phyloP scores from a whole-genome alignment of 306 rosid species.

The Fragaria vesca region DNA sequence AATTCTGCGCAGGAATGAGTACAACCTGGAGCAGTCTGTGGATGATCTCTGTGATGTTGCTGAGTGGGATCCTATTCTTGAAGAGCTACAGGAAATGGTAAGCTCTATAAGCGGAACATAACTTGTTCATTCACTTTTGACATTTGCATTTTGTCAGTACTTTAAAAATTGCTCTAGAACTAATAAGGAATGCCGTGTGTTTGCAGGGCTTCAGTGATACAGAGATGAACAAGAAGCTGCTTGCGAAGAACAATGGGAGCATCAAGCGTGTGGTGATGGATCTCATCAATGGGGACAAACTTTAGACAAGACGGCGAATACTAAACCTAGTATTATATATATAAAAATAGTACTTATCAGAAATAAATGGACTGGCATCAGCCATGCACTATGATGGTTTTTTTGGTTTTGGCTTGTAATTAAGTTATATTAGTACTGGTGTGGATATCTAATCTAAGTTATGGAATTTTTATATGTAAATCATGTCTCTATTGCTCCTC shows the following conservation, averaged over 20 bases:
- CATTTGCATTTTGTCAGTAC: not conserved
- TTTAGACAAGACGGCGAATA: slow-evolving; percentile 13
- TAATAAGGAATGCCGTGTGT: not conserved
- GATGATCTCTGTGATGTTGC: slow-evolving; percentile 74
- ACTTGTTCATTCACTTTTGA: not conserved
- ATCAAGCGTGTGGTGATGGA: slow-evolving; percentile 88
- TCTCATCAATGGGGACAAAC: slow-evolving; percentile 56
- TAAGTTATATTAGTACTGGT: not conserved
- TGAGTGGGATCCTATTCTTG: slow-evolving; percentile 89
- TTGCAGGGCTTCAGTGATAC: slow-evolving; percentile 73
- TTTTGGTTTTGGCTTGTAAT: not conserved
- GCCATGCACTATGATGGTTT: not conserved
- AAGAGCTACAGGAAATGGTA: slow-evolving; percentile 84
- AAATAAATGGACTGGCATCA: slow-evolving; percentile 16
- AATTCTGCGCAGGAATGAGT: slow-evolving; percentile 63
- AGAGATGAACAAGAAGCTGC: slow-evolving; percentile 69
- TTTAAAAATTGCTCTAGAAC: not conserved
- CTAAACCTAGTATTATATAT: not conserved
- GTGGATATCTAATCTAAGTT: not conserved
- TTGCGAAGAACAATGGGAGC: slow-evolving; percentile 85
- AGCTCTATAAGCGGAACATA: slow-evolving; percentile 5
- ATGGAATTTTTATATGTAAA: not conserved
- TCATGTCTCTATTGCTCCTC: not conserved
- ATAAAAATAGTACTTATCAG: not conserved
- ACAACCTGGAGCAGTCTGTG: slow-evolving; percentile 65